These are phyloP conservation scores for Tetrastigma voinierianum DNA, from an alignment of 164 flowering plant species.

Conservation along the genomic window DNA sequence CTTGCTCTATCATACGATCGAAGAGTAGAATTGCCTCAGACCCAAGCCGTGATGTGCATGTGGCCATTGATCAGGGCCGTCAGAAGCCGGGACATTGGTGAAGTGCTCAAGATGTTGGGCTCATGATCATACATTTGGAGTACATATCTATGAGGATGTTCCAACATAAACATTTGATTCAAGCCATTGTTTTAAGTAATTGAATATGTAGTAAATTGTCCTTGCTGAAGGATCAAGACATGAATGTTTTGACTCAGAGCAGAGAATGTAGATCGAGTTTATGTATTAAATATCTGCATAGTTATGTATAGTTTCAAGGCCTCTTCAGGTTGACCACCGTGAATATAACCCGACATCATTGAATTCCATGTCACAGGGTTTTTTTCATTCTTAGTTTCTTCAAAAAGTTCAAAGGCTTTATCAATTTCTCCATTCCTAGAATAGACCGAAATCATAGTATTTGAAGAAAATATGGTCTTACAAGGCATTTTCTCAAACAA, in stretches of 20 bases:
- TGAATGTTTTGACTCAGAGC: conserved; percentile 52
- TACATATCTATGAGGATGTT: conserved; percentile 81
- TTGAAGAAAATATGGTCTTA: conserved; percentile 37
- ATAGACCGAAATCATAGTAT: conserved; percentile 65
- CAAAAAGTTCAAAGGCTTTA: conserved; percentile 61
- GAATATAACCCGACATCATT: conserved; percentile 64
- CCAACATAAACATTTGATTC: conserved; percentile 61
- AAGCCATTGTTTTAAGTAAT: conserved; percentile 52
- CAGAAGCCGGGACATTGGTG: conserved; percentile 78
- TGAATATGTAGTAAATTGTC: conserved; percentile 55
- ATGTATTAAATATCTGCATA: conserved; percentile 48
- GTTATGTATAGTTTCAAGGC: conserved; percentile 46
- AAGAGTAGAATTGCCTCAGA: conserved; percentile 46
- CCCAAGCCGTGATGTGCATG: conserved; percentile 60
- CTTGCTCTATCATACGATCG: conserved; percentile 44
- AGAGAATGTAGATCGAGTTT: conserved; percentile 65
- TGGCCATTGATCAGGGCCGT: conserved; percentile 70
- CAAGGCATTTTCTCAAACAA: conserved; percentile 50
- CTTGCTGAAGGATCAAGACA: conserved; percentile 59
- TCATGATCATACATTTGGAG: conserved; percentile 69
- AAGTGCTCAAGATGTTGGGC: conserved; percentile 47
- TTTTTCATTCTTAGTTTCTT: conserved; percentile 35
- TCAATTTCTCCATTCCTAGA: conserved; percentile 46
- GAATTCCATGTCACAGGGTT: conserved; percentile 76
- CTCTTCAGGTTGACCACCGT: conserved; percentile 45